Base-by-base conservation (phyloP, 2,329 filamentous ascomycete species). In the Aureobasidium sp. region DNA sequence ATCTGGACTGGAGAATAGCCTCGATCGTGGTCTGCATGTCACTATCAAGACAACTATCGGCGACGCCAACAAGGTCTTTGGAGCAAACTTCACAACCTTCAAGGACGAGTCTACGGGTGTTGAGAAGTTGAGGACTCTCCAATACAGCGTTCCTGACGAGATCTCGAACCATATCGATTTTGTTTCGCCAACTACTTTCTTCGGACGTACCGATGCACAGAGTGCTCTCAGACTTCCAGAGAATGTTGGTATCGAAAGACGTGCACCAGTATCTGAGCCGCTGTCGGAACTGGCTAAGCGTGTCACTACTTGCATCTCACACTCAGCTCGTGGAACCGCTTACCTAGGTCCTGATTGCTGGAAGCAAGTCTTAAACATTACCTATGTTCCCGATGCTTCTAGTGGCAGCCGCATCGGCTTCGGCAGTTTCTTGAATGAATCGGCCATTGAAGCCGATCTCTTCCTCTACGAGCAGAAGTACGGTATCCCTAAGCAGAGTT, bases 21-120 rank as follows among this genome's bases (percentile, higher is more conserved):
- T 81, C 52, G 74, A 82, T 14, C 73, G 79, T 64, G 78, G 80
- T 63, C 80, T 86, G 70, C 88, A 85, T 85, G 76, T 89, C 67
- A 82, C 79, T 64, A 84, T 88, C 68, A 73, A 75, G 52, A 78
- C 79, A 3, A 78, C 78, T 1, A 78, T 83, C 3, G 70, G 71
- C 42, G 75, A 78, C 47, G 84, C 85, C 5, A 80, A 85, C 62
- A 69, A 72, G 14, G 76, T 88, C 69, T 73, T 88, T 65, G 76
- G 79, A 64, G 82, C 85, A 4, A 74, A 76, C 7, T 88, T 87
- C 70, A 77, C 76, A 62, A 78, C 79, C 65, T 88, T 83, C 68
- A 60, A 4, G 39, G 47, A 62, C n/a, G 53, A 54, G 0, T 50
- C 53, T 17, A 61, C 56, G 9, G 54, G 54, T 12, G 42, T 48